These are phyloP conservation scores for Chlamydomonas incerta DNA, from an alignment of 139 green algal genomes.

Conservation along the genomic window DNA sequence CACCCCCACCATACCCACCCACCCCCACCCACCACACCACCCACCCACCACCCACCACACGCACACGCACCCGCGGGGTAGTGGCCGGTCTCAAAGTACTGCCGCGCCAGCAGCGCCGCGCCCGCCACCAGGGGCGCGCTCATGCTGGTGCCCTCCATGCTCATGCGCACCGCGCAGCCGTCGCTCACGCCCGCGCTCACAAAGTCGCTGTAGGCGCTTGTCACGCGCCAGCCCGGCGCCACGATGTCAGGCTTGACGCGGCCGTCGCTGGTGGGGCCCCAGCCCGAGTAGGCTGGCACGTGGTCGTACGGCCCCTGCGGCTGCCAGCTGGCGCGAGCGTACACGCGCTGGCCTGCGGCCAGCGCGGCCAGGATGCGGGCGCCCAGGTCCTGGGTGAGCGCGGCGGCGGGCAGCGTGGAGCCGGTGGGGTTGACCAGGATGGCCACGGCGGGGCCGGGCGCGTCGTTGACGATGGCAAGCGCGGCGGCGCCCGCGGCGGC, in stretches of 20 bases:
- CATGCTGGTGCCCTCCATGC: conserved; percentile 84
- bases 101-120: conserved; percentile 64
- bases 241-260: conserved; percentile 88
- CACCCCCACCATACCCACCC: no score
- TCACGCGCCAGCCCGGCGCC: conserved; percentile 63
- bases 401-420: conserved; percentile 20
- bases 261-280: conserved; percentile 76
- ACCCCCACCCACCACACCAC: no score
- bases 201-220: not conserved
- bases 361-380: not conserved
- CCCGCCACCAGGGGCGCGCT: conserved; percentile 73
- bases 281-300: conserved; percentile 65
- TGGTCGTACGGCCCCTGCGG: conserved; percentile 63
- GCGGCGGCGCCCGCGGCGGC: conserved; percentile 70
- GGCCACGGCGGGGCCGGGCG: not conserved
- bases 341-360: not conserved
- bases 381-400: conserved; percentile 23
- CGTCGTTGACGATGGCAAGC: conserved; percentile 77
- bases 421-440: not conserved
- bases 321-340: not conserved
- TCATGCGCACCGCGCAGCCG: not conserved
- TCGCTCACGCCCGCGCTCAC: not conserved
- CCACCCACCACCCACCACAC: no score
- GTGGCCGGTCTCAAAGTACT: conserved; percentile 83
- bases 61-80: conserved; percentile 55